Conservation (phyloP, 2,329 filamentous ascomycete genomes). For the Aspergillus hiratsukae region DNA sequence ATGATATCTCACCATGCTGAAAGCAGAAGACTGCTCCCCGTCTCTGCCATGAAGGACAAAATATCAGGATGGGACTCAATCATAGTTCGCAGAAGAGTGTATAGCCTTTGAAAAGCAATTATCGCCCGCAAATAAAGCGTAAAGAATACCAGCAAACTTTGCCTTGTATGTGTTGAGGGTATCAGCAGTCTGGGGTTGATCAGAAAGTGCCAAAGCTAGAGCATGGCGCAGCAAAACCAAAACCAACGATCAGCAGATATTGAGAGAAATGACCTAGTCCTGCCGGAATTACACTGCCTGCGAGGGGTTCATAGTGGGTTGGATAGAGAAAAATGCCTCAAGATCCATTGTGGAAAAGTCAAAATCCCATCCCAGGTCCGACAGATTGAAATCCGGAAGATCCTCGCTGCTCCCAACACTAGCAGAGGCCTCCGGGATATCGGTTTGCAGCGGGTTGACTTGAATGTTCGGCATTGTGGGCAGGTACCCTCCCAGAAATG, state of each 20-base stretch:
- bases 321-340: conserved; percentile 35
- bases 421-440: conserved; percentile 17
- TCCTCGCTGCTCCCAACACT: conserved; percentile 27
- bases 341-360: conserved; percentile 40
- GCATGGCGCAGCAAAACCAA: neutral
- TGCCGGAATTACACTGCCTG: neutral
- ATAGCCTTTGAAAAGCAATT: neutral
- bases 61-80: no score
- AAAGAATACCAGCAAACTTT: neutral
- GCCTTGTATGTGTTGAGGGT: neutral
- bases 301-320: conserved; percentile 20
- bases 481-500: neutral
- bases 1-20: neutral
- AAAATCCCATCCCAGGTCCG: conserved; percentile 38
- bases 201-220: no score
- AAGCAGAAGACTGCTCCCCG: neutral
- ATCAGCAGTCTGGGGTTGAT: neutral
- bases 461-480: conserved; percentile 18
- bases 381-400: conserved; percentile 33
- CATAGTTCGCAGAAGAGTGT: no score
- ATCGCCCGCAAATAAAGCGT: neutral
- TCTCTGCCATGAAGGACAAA: neutral
- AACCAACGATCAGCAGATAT: neutral
- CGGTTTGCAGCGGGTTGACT: conserved; percentile 17
- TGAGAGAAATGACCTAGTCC: neutral